Base-by-base conservation (phyloP, 495 filamentous ascomycete genomes). In the Lasiosphaeria miniovina region DNA sequence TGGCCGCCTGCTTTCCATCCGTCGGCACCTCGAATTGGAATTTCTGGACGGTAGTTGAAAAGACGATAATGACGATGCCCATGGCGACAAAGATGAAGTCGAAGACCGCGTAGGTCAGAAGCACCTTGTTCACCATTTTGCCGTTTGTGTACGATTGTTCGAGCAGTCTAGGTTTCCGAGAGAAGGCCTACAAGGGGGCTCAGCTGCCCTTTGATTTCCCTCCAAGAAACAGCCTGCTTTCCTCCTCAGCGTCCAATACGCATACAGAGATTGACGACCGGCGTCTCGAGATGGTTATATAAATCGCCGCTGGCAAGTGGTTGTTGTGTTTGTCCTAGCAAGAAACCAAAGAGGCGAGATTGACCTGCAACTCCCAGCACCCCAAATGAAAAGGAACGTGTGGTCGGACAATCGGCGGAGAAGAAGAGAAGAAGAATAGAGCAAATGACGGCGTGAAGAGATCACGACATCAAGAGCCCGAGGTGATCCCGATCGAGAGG, bases 71-170 rank as follows among this genome's bases (percentile, higher is more conserved):
- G 55, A 90, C 74, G 55, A 77, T 79, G 62, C 88, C 88, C 58
- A 83, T 83, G 17, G 75, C 68, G 17, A 86, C 73, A 70, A 90
- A 88, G 66, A 90, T 71, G 61, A 81, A 58, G 66, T 90, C 82
- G 59, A 75, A 65, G 57, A 75, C 68, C 57, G 86, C 58, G 69
- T 88, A 88, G 57, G 77, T 75, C 62, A 80, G 53, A 36, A 86
- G 75, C 45, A 87, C 77, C 59, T 81, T 84, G 74, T 84, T 81
- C 62, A 72, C 74, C 82, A 84, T 85, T 46, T 64, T 77, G 54
- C 41, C 14, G 52, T 65, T 53, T 46, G 17, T 52, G 17, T 36
- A 32, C 6, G 38, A 43, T 58, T 52, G 57, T 55, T 48, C 36
- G 55, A 59, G 59, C 61, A 64, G 64, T 59, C 52, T 60, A 55